A percentile compares a stretch with the other conserved stretches of the same genome.
Conservation (phyloP, 805 yeast species). For the Saturnispora saitoi region DNA sequence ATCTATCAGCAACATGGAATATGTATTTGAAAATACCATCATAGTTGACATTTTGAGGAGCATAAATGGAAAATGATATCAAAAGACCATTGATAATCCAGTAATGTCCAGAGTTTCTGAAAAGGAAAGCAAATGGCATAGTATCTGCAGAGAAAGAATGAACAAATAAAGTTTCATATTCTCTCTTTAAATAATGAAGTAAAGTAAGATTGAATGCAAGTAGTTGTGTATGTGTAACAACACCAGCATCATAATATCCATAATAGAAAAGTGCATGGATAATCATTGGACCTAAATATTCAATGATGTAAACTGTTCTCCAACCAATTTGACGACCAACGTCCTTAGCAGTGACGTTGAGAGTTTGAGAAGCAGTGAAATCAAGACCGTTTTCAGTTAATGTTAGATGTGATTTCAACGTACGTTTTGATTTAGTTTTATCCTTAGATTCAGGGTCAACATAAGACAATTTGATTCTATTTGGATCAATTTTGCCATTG, state of each 20-base stretch:
- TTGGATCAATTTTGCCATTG: conserved; percentile 29
- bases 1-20: conserved; percentile 38
- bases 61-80: conserved; percentile 27
- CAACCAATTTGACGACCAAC: conserved; percentile 90
- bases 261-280: conserved; percentile 66
- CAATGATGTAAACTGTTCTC: conserved; percentile 82
- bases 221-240: conserved; percentile 45
- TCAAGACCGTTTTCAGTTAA: conserved; percentile 39
- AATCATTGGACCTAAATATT: conserved; percentile 82
- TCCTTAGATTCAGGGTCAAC: conserved; percentile 20
- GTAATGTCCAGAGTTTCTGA: conserved; percentile 86
- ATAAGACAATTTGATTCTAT: conserved; percentile 50
- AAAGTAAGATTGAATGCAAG: conserved; percentile 48
- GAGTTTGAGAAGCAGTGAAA: conserved; percentile 25
- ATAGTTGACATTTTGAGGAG: conserved; percentile 21
- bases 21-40: conserved; percentile 23
- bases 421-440: conserved; percentile 32
- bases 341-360: conserved; percentile 64
- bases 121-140: conserved; percentile 82
- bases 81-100: conserved; percentile 79
- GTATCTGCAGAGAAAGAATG: conserved; percentile 84
- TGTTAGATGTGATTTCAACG: conserved; percentile 37
- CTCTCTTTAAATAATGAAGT: conserved; percentile 81
- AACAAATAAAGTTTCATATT: conserved; percentile 73
- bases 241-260: conserved; percentile 29